Base-by-base conservation (phyloP, 139 green algal genomes). In the Chlamydomonas sp. region DNA sequence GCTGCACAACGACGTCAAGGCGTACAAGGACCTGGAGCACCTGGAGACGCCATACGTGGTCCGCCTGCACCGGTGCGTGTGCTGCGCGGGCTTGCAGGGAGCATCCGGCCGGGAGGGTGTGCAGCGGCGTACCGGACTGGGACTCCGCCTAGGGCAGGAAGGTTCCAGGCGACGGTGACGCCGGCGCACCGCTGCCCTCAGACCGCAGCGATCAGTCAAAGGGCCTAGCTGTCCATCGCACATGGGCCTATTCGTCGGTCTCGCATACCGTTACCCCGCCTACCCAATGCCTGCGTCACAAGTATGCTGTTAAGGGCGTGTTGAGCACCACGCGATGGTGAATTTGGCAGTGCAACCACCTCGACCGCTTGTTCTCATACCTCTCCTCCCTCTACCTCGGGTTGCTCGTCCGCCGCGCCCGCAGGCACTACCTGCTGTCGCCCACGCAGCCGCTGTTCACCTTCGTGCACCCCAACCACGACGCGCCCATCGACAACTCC, bases 1-100 rank as follows among this genome's bases (percentile, higher is more conserved):
- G 90, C 92, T 99, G 59, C 97, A 97, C 90, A 94, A 91, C 63
- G 94, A 96, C 68, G 93, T 95, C 2, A 88, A 88, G 87, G 85
- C 78, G 1, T 95, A 94, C 90, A 95, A 98, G 66, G 96, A 99
- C 86, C 79, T 96, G 58, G 94, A 98, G 86, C 96, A 98, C 86
- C 95, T 97, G 74, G 98, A 99, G 92, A 99, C 97, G 58, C 92
- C 97, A 1, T 99, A 98, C 86, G 98, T 99, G 20, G 97, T 98
- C 12, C 98, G 99, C 87, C 85, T 99, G 16, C 95, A 98, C 91
- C 91, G 89, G 90, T 94, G 87, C 57, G 71, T 61, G 9, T 31
- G 60, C 59, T 10, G 64, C 10, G 10, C 31, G 31, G 31, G 31
- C 31, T 49, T 49, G 31, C 31, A 49, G 31, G 31, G 31, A 49